These are phyloP conservation scores for Trichoderma hamatum DNA, from an alignment of 2,329 filamentous ascomycete species.

Conservation along the genomic window DNA sequence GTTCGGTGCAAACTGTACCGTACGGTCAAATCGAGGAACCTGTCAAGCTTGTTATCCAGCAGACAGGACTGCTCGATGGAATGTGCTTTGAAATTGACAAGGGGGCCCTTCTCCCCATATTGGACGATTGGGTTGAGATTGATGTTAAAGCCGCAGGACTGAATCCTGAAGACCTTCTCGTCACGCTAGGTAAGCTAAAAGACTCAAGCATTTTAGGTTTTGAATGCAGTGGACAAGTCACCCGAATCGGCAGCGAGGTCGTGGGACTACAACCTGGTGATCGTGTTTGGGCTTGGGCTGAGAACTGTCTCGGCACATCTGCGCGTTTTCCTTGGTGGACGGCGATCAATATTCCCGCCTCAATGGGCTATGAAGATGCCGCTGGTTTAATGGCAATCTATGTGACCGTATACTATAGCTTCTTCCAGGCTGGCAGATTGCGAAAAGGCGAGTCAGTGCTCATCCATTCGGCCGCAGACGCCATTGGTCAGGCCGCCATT, in stretches of 20 bases:
- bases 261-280: neutral
- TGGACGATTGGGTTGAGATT: too few species aligned
- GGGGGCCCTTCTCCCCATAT: neutral
- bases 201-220: too few species aligned
- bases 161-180: too few species aligned
- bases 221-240: too few species aligned
- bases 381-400: neutral
- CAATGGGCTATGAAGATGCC: neutral
- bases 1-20: neutral
- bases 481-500: conserved; percentile 38
- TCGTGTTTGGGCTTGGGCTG: neutral
- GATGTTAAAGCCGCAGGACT: too few species aligned
- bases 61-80: neutral
- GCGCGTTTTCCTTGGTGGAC: neutral
- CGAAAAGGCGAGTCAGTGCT: conserved; percentile 39
- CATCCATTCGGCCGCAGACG: conserved; percentile 39
- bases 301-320: neutral
- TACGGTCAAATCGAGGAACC: neutral
- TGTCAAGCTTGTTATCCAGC: neutral
- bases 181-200: too few species aligned
- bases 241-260: too few species aligned
- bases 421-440: conserved; percentile 31
- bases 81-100: neutral
- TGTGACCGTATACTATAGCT: too few species aligned
- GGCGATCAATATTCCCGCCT: neutral